These are phyloP conservation scores for Mycena crocata DNA, from an alignment of 768 basidiomycete species.

Conservation along the genomic window DNA sequence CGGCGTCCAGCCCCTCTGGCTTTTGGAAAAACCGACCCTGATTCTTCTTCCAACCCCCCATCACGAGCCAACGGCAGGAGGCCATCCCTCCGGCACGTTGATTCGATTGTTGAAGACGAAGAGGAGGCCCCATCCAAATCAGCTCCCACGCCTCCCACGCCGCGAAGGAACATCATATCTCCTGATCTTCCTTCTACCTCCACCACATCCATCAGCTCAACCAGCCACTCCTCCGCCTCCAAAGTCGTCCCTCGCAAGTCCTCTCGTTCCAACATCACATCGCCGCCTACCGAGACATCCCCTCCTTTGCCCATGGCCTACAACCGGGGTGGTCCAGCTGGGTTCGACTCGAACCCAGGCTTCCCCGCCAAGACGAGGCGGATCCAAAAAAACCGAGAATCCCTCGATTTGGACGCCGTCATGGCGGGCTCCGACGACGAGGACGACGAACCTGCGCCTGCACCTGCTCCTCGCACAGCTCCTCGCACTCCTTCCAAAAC, in stretches of 20 bases:
- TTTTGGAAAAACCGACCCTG: slow-evolving; percentile 46
- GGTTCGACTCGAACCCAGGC: slow-evolving; percentile 40
- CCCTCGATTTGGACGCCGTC: slow-evolving; percentile 79
- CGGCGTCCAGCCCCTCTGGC: slow-evolving; percentile 52
- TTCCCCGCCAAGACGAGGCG: slow-evolving; percentile 64
- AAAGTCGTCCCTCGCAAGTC: slow-evolving; percentile 34
- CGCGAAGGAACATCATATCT: slow-evolving; percentile 55
- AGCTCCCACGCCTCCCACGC: slow-evolving; percentile 28
- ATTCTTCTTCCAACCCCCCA: slow-evolving; percentile 43
- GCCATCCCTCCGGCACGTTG: slow-evolving; percentile 65
- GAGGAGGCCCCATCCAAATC: slow-evolving; percentile 57
- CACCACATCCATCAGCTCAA: slow-evolving; percentile 39
- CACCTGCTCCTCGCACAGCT: slow-evolving; percentile 33
- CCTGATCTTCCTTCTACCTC: slow-evolving; percentile 51
- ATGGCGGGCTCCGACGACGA: slow-evolving; percentile 80
- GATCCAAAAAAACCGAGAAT: slow-evolving; percentile 69
- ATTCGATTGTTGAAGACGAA: slow-evolving; percentile 77
- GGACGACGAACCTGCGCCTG: slow-evolving; percentile 39
- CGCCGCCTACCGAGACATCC: slow-evolving; percentile 37
- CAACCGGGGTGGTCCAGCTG: slow-evolving; percentile 41
- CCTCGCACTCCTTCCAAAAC: slow-evolving; percentile 35
- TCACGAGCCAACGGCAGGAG: slow-evolving; percentile 49
- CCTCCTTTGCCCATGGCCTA: slow-evolving; percentile 36
- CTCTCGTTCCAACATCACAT: slow-evolving; percentile 42
- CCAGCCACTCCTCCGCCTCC: slow-evolving; percentile 39